Evolutionary conservation across 805 yeast genomes (phyloP), one percentile per base, ranked within the genome.

Genomic region (Millerozyma miso): DNA sequence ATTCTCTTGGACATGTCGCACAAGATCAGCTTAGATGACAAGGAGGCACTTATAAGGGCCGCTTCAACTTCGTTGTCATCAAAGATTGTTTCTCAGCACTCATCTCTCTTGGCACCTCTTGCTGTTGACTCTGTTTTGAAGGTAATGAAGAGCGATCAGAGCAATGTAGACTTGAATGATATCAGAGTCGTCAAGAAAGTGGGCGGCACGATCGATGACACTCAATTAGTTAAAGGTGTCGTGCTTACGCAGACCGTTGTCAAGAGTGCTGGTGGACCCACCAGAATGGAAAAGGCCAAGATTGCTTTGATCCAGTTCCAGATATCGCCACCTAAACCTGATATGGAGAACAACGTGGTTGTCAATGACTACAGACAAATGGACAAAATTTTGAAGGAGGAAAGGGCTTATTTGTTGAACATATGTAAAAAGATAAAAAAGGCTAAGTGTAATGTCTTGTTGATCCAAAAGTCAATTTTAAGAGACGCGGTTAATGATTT

Each of bases 311-410:
- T 86, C 58, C 99, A 89, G 73, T 93, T 87, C 73, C 99, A 87
- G 74, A 77, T 89, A 49, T 88, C 96, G 16, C 97, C 97, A 18
- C 97, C 97, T 51, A 89, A 89, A 62, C 97, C 97, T 16, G 97
- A 89, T 60, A 85, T 95, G 85, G 99, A 93, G 71, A 93, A 93
- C 66, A 91, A 90, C 61, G 91, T 93, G 39, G 96, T 93, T 44
- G 98, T 93, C 42, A 93, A 87, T 60, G 99, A 93, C 66, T 93
- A 93, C 73, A 81, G 99, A 67, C 99, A 93, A 69, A 93, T 93
- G 99, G 99, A 93, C 68, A 93, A 91, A 71, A 93, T 93, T 54
- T 75, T 93, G 61, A 93, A 95, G 62, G 99, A 93, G 69, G 99
- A 93, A 74, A 83, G 99, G 63, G 93, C 96, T 20, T 93, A 93